Evolutionary conservation across 2,329 filamentous ascomycete species (phyloP).

Genomic region (Botrytis fabae): DNA sequence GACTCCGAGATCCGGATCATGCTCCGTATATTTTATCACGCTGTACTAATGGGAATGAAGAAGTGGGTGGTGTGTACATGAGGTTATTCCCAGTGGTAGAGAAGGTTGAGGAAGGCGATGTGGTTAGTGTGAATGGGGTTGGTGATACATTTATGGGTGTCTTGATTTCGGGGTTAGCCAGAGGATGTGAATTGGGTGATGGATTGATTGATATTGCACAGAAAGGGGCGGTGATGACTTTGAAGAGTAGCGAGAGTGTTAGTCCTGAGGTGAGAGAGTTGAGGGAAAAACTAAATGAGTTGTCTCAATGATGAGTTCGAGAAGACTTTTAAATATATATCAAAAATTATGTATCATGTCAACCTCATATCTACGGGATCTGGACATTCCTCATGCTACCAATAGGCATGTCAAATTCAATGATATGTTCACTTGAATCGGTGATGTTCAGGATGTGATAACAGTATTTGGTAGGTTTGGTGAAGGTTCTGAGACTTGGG

Average conservation of each 20-base stretch:
- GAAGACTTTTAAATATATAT: background rate
- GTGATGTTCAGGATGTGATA: background rate
- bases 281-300: background rate
- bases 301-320: background rate
- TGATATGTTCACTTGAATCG: background rate
- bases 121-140: constrained; percentile 90
- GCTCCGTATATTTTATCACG: constrained; percentile 72
- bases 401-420: background rate
- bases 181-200: constrained; percentile 46
- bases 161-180: constrained; percentile 74
- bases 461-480: background rate
- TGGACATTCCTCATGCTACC: background rate
- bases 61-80: constrained; percentile 81
- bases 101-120: constrained; percentile 64
- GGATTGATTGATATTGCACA: constrained; percentile 79
- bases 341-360: background rate
- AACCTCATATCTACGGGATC: background rate
- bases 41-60: constrained; percentile 51
- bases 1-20: constrained; percentile 61
- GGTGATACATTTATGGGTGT: constrained; percentile 92
- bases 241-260: constrained; percentile 71
- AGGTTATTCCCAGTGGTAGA: constrained; percentile 62
- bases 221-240: constrained; percentile 73
- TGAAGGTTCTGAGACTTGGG: no score
- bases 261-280: constrained; percentile 22